Evolutionary conservation across 2,329 filamentous ascomycete species (phyloP), one percentile per base, ranked within the genome.

Genomic region (Geoglossum cookeanum): DNA sequence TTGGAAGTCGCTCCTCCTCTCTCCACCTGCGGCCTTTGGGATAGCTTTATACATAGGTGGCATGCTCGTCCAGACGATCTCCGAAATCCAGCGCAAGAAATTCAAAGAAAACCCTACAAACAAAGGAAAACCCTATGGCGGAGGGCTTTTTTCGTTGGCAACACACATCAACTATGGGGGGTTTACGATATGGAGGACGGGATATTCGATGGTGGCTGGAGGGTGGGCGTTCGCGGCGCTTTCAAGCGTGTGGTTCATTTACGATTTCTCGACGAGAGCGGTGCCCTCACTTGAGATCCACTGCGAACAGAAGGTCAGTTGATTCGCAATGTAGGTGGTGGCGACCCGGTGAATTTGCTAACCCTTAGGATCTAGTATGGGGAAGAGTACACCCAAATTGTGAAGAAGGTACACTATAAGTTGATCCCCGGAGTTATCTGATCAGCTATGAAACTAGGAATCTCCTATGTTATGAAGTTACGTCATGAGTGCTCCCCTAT

Each of bases 131-230:
- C 66, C 71, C 0, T 79, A 72, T 61, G 71, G 69, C 0, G 71
- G 71, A 8, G 75, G 77, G 0, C 61, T 79, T 39, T 79, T 74
- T 65, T 64, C 67, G 1, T 63, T 74, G 44, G 73, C 74, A 3
- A 70, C 75, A 49, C 75, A 79, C 62, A 72, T 78, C 66, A 79
- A 79, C 60, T 79, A 79, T 61, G 72, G 72, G 27, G 76, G 70
- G 1, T 78, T 76, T 61, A 72, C 71, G 0, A 39, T 78, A 5
- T 78, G 76, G 75, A 65, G 76, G 29, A 65, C 68, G 29, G 74
- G 71, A 3, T 77, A 74, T 63, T 74, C 75, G 3, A 59, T 76
- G 51, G 72, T 71, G 2, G 67, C 68, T 57, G 75, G 74, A 4
- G 75, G 76, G 0, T 75, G 69, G 67, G 62, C 68, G 2, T 71